A percentile compares a stretch with the other conserved stretches of the same genome.
Evolutionary conservation across 768 basidiomycete genomes (phyloP).

Genomic region (Boletus rubroflammeus): DNA sequence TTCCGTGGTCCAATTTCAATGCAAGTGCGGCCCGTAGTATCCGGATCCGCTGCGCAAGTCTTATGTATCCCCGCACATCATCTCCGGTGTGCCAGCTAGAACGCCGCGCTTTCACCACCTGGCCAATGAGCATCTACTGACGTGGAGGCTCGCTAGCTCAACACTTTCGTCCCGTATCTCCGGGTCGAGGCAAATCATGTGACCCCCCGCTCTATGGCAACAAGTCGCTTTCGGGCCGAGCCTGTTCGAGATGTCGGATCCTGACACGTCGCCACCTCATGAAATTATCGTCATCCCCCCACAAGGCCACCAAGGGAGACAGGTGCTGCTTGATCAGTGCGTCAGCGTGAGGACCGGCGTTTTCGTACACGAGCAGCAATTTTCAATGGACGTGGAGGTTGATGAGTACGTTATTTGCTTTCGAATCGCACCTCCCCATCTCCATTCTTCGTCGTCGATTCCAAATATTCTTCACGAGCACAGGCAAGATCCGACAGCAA

Average conservation of each 20-base stretch:
- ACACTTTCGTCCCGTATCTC: constrained; percentile 4
- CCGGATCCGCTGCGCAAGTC: not conserved
- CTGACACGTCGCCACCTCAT: constrained; percentile 38
- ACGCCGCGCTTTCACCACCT: constrained; percentile 1
- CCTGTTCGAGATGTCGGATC: constrained; percentile 22
- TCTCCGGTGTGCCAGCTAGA: constrained; percentile 7
- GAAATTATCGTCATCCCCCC: constrained; percentile 53
- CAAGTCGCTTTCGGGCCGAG: not conserved
- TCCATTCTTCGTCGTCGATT: constrained; percentile 9
- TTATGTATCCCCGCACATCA: not conserved
- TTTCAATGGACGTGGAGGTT: constrained; percentile 69
- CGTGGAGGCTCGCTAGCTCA: constrained; percentile 1
- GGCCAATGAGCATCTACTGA: not conserved
- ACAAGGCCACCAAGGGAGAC: constrained; percentile 35
- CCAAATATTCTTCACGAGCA: not conserved
- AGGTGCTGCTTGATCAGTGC: constrained; percentile 60
- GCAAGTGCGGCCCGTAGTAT: not conserved
- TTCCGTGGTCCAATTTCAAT: not conserved
- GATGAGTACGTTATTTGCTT: constrained; percentile 53
- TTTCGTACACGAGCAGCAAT: constrained; percentile 53
- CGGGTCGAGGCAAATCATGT: constrained; percentile 21
- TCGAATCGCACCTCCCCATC: constrained; percentile 7
- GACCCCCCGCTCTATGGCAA: constrained; percentile 4
- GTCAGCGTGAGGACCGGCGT: constrained; percentile 52
- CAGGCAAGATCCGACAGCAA: constrained; percentile 61